A percentile compares a stretch with the other conserved stretches of the same genome.
These are phyloP conservation scores for Rhodotorula mucilaginosa DNA, from an alignment of 1,284 basidiomycete species.

Conservation along the genomic window DNA sequence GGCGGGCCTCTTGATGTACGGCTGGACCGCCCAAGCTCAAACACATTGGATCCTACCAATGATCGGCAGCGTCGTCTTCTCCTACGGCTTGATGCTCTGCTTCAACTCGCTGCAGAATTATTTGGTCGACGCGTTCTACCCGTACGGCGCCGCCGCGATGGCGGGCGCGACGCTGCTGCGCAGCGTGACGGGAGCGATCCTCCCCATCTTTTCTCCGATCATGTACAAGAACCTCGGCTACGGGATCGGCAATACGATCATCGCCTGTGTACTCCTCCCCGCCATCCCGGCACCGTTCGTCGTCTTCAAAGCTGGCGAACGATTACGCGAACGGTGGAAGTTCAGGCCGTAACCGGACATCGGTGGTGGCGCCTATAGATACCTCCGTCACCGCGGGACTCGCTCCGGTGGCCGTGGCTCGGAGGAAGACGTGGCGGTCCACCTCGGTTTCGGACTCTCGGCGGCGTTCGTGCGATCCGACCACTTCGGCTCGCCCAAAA, in stretches of 20 bases:
- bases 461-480: no score
- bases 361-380: background rate
- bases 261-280: constrained; percentile 49
- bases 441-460: no score
- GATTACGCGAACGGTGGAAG: constrained; percentile 48
- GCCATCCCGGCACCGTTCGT: constrained; percentile 51
- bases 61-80: constrained; percentile 45
- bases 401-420: background rate
- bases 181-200: constrained; percentile 49
- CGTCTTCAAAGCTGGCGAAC: constrained; percentile 51
- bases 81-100: constrained; percentile 32
- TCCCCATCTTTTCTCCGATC: constrained; percentile 51
- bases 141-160: constrained; percentile 53
- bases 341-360: constrained; percentile 43
- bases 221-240: constrained; percentile 53
- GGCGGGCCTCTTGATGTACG: constrained; percentile 51
- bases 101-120: constrained; percentile 40
- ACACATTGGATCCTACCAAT: constrained; percentile 51
- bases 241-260: constrained; percentile 51
- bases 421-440: no score
- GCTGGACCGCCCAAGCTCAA: constrained; percentile 49
- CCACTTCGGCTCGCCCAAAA: no score
- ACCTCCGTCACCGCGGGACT: background rate
- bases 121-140: constrained; percentile 41
- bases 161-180: constrained; percentile 49